These are phyloP conservation scores for Phycomyces nitens DNA, from an alignment of 192 early-diverging fungal genomes.

Conservation along the genomic window DNA sequence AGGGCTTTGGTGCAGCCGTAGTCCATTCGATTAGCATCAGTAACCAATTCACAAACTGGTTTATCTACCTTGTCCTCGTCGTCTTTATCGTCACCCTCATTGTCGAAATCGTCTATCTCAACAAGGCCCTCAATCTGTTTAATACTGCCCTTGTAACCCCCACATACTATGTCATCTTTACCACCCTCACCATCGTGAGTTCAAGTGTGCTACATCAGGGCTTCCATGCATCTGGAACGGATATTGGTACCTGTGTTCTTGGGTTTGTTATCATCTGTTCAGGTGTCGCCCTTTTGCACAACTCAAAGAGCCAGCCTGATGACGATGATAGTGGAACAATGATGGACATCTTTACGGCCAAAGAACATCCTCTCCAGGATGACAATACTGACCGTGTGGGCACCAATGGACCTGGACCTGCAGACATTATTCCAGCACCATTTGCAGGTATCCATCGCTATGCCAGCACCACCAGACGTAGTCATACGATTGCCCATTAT, in stretches of 20 bases:
- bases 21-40: constrained; percentile 82
- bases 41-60: constrained; percentile 81
- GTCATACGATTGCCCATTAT: constrained; percentile 3
- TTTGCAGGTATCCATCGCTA: constrained; percentile 23
- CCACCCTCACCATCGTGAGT: constrained; percentile 86
- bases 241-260: constrained; percentile 75
- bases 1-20: constrained; percentile 85
- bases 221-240: constrained; percentile 66
- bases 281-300: constrained; percentile 76
- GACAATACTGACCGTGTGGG: not conserved
- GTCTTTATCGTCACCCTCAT: constrained; percentile 75
- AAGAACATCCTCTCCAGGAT: too few species aligned
- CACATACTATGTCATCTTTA: constrained; percentile 96
- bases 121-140: constrained; percentile 94
- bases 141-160: constrained; percentile 84
- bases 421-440: constrained; percentile 22
- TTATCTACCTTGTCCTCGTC: constrained; percentile 77
- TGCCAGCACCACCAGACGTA: constrained; percentile 17
- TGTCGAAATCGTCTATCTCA: constrained; percentile 94
- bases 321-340: not conserved
- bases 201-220: constrained; percentile 86
- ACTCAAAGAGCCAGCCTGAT: constrained; percentile 35
- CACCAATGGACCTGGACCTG: constrained; percentile 19
- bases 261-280: constrained; percentile 90
- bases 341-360: too few species aligned